phyloP scores from a whole-genome alignment of 305 asterid genomes.

The Caryopteris hybrid region DNA sequence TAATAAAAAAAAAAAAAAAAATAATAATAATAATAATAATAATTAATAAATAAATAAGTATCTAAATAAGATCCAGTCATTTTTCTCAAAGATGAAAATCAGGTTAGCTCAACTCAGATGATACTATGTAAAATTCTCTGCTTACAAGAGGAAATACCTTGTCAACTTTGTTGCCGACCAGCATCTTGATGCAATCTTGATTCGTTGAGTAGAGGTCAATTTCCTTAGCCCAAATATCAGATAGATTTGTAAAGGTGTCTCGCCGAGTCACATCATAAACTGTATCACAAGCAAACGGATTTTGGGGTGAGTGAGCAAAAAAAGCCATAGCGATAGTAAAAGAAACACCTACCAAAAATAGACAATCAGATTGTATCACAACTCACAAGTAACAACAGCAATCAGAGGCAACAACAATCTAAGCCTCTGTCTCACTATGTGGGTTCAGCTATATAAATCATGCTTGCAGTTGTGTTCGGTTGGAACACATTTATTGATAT shows the following conservation, averaged over 20 bases:
- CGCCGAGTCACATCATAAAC: slow-evolving; percentile 94
- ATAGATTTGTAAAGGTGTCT: slow-evolving; percentile 86
- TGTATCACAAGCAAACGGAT: slow-evolving; percentile 23
- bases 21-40: too few relatives aligned
- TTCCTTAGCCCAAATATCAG: slow-evolving; percentile 94
- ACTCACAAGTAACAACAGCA: too few relatives aligned
- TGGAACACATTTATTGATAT: too few relatives aligned
- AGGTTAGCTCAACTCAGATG: not conserved
- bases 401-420: too few relatives aligned
- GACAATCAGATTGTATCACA: too few relatives aligned
- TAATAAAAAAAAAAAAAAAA: not conserved
- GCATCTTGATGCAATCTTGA: slow-evolving; percentile 84
- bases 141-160: slow-evolving; percentile 26
- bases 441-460: too few relatives aligned
- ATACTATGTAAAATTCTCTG: not conserved
- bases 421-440: too few relatives aligned
- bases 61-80: not conserved
- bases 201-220: slow-evolving; percentile 92
- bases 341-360: too few relatives aligned
- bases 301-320: not conserved
- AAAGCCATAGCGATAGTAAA: not conserved
- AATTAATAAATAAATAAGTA: not conserved
- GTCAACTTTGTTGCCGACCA: slow-evolving; percentile 74
- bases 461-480: too few relatives aligned
- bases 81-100: not conserved